Conservation (phyloP, 352 stramenopile species). For the Phytophthora capsici region DNA sequence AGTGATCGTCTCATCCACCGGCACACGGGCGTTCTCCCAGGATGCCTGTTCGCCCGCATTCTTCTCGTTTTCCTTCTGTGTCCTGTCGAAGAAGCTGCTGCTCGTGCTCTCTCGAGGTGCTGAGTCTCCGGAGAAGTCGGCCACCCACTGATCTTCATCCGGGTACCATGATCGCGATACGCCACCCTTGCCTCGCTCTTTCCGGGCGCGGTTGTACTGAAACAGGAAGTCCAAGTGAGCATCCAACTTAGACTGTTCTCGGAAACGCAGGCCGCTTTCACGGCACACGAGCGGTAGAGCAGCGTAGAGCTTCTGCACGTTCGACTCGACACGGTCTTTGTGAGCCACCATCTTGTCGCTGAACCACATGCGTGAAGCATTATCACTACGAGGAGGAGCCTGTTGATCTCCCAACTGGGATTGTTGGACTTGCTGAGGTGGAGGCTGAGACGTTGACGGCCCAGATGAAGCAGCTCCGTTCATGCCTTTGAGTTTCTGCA, state of each 20-base stretch:
- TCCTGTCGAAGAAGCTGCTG: conserved; percentile 79
- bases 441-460: conserved; percentile 16
- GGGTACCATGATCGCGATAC: conserved; percentile 87
- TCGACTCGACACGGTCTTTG: conserved; percentile 86
- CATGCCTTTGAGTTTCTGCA: conserved; percentile 83
- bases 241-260: conserved; percentile 77
- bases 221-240: conserved; percentile 89
- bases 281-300: conserved; percentile 81
- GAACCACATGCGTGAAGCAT: conserved; percentile 85
- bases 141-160: conserved; percentile 82
- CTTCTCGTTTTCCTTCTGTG: conserved; percentile 58
- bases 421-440: conserved; percentile 19
- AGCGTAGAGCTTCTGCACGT: conserved; percentile 88
- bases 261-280: conserved; percentile 83
- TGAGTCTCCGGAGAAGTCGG: conserved; percentile 68
- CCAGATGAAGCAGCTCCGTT: conserved; percentile 22
- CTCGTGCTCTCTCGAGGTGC: conserved; percentile 74
- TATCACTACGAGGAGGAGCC: conserved; percentile 31
- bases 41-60: conserved; percentile 54
- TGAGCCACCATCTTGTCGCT: conserved; percentile 83
- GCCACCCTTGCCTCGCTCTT: conserved; percentile 83
- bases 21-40: conserved; percentile 75
- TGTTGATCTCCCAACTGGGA: conserved; percentile 18
- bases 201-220: conserved; percentile 83
- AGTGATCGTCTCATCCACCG: conserved; percentile 82